Evolutionary conservation across 306 rosid genomes (phyloP), one percentile per base, ranked within the genome.

Genomic region (Crotalaria pallida): DNA sequence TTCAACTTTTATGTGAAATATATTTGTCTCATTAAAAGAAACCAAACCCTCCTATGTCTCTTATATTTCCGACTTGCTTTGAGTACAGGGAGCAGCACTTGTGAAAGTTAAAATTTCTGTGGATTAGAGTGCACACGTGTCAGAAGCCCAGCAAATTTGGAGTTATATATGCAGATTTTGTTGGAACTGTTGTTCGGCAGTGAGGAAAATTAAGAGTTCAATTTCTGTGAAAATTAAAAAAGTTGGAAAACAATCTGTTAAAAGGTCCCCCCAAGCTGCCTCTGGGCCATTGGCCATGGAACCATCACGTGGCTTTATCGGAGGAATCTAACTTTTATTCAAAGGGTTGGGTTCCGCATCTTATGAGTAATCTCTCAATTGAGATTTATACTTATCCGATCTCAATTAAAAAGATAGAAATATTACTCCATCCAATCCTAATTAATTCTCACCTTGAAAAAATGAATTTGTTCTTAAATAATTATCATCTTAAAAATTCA

Each of bases 1-100:
- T 18, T 3, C 23, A 55, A 9, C 22, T 71, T 27, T 71, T 51
- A 13, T 71, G 21, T 15, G 29, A 43, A 38, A 16, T 36, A 40
- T 21, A 43, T 41, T 82, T 87, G 92, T 87, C 83, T 87, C 89
- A 77, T 80, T 84, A 84, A 84, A 87, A 80, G 92, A 82, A 84
- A 82, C 92, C 82, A 80, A 80, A 49, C 81, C 76, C 49, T 76
- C 80, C 77, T 63, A 43, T 74, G 81, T 61, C 76, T 77, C 65
- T 4, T 75, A 73, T 47, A 66, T 52, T 63, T 79, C 79, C 75
- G 18, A 51, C 74, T 71, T 77, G 73, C 65, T 65, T 17, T 74
- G 44, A 68, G 58, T 41, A 58, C 10, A 7, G 10, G 33, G 11
- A 48, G 67, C 77, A 62, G 17, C 57, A 65, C 34, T 56, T 17